Base-by-base conservation (phyloP, 768 basidiomycete species). In the Suillus weaverae region DNA sequence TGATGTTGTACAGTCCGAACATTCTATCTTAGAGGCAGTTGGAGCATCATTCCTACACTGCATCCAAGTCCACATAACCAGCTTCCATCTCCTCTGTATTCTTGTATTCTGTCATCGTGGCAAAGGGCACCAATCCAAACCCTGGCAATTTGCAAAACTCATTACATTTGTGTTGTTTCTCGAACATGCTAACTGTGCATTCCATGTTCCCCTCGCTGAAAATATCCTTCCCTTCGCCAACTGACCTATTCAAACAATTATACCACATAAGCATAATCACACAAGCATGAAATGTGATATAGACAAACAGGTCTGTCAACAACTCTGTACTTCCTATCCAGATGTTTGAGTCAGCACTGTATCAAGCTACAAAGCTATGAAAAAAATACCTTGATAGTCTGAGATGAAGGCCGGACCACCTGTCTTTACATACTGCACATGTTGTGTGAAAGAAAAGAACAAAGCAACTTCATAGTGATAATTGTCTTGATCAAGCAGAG, bases 191-290 rank as follows among this genome's bases (percentile, higher is more conserved):
- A 18, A 67, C 66, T 0, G 11, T 63, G n/a, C 6, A 63, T 39
- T 68, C 56, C 0, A 67, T 30, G 14, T 67, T 68, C 8, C 68
- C 66, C 5, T 67, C 51, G 2, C 56, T 39, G n/a, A 68, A 65
- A 1, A 64, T 5, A 50, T 50, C 48, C 1, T 6, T 3, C 48
- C 26, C 48, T 4, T 50, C 0, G 3, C 14, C 26, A 50, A 61
- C 43, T 0, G 20, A 48, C n/a, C 46, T 46, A 2, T 11, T 46
- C 0, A 46, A 46, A 44, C n/a, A 44, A 41, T 41, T 5, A 26
- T 26, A 26, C 26, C 26, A 26, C 26, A 26, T 26, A 26, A 41
- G 39, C 14, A 41, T 41, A 14, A 44, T 44, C 8, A 44, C 9
- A 8, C 4, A 8, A 44, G 43, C 20, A 44, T 20, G 43, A 20